Percentiles rank a stretch among this genome's conserved stretches.
phyloP scores from a whole-genome alignment of 371 early-diverging fungal species.

The Conidiobolus incongruus region DNA sequence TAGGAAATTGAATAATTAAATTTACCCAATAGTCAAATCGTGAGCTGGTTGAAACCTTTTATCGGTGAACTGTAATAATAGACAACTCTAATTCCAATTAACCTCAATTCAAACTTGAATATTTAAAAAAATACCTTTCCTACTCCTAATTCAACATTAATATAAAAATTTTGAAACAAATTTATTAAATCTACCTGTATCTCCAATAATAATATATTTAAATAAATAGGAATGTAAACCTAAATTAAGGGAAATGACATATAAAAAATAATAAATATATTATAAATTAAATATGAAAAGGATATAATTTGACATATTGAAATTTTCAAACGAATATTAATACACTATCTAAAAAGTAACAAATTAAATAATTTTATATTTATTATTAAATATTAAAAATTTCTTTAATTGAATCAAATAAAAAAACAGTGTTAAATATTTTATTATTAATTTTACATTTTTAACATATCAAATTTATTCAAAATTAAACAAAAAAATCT shows the following conservation, averaged over 20 bases:
- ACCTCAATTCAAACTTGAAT: not conserved
- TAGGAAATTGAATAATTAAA: not conserved
- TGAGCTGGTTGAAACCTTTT: slow-evolving; percentile 60
- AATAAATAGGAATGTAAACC: slow-evolving; percentile 13
- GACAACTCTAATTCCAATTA: slow-evolving; percentile 29
- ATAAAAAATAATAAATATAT: not conserved
- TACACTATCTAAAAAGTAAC: too few relatives aligned
- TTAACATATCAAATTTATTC: too few relatives aligned
- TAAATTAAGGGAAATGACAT: not conserved
- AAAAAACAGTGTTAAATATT: too few relatives aligned
- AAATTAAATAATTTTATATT: too few relatives aligned
- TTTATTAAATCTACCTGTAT: slow-evolving; percentile 28
- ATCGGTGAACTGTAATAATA: slow-evolving; percentile 62
- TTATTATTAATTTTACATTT: too few relatives aligned
- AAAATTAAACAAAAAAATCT: too few relatives aligned
- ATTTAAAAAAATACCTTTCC: slow-evolving; percentile 27
- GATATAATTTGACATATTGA: slow-evolving; percentile 4
- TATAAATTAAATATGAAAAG: not conserved
- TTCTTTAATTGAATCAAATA: too few relatives aligned
- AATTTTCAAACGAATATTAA: too few relatives aligned
- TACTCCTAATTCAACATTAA: slow-evolving; percentile 21
- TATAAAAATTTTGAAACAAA: slow-evolving; percentile 2
- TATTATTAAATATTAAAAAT: too few relatives aligned
- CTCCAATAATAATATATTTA: slow-evolving; percentile 61
- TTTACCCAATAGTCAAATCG: slow-evolving; percentile 65